Conservation (phyloP, 1,284 basidiomycete genomes). For the Apiotrichum mycotoxinovorans region DNA sequence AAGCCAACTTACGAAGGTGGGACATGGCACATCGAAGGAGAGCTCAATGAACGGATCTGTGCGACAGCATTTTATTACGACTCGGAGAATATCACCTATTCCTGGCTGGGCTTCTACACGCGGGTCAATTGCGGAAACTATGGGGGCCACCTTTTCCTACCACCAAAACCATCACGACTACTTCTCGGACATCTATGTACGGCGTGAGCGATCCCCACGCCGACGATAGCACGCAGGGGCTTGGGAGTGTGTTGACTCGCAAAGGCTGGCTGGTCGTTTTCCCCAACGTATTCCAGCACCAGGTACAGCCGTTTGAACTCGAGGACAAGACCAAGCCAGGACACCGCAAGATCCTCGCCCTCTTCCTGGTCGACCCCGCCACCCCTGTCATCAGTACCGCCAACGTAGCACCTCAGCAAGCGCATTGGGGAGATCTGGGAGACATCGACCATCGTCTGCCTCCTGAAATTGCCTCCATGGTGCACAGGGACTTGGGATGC, state of each 20-base stretch:
- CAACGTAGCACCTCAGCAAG: constrained; percentile 18
- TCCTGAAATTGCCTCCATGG: constrained; percentile 7
- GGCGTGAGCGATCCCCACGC: no score
- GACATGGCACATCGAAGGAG: constrained; percentile 6
- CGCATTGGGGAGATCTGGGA: constrained; percentile 3
- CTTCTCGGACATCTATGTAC: constrained; percentile 1
- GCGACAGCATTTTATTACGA: constrained; percentile 8
- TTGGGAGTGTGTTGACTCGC: constrained; percentile 1
- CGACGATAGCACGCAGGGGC: no score
- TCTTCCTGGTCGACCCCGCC: constrained; percentile 21
- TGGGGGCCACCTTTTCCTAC: background rate
- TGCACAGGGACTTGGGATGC: constrained; percentile 11
- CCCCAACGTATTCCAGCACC: constrained; percentile 7
- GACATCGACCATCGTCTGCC: constrained; percentile 3
- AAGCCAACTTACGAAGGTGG: constrained; percentile 4
- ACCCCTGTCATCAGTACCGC: constrained; percentile 10
- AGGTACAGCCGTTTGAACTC: background rate
- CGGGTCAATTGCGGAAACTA: background rate
- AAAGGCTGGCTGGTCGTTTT: constrained; percentile 2
- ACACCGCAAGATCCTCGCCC: constrained; percentile 20
- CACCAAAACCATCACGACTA: constrained; percentile 8
- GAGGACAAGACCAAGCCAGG: constrained; percentile 8
- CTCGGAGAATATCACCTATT: background rate
- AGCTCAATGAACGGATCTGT: constrained; percentile 5
- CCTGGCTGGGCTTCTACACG: background rate